Conservation (phyloP, 2,329 filamentous ascomycete species). For the Trichoderma sp. region DNA sequence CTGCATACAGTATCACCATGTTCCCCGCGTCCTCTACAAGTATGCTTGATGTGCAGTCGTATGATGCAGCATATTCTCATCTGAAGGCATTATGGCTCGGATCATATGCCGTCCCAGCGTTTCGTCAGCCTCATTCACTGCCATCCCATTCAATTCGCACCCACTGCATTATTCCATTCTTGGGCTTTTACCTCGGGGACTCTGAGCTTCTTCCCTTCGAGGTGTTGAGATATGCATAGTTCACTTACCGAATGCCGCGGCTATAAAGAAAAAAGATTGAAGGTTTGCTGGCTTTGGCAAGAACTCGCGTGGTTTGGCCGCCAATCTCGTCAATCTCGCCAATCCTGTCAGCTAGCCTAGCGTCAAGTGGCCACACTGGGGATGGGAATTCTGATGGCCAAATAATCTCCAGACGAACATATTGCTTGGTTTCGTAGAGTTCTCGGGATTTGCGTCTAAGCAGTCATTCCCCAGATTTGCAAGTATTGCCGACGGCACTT, state of each 20-base stretch:
- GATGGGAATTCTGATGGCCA: background rate
- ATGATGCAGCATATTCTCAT: background rate
- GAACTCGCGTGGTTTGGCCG: background rate
- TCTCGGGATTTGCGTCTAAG: background rate
- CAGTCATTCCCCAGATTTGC: background rate
- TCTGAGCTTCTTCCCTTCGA: background rate
- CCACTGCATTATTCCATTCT: background rate
- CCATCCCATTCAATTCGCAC: background rate
- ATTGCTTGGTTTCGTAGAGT: background rate
- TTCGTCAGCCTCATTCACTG: background rate
- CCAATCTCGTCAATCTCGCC: background rate
- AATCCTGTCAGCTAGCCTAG: background rate
- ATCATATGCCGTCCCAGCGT: background rate
- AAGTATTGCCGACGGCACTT: background rate
- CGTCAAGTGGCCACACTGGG: background rate
- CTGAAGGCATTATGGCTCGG: background rate
- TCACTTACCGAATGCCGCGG: background rate
- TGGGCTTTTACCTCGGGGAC: background rate
- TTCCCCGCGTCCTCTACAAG: background rate
- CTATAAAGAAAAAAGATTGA: background rate
- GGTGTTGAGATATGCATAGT: background rate
- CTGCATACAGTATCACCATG: background rate
- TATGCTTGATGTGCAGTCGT: background rate
- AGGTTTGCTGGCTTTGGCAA: background rate
- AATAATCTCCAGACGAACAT: background rate